Base-by-base conservation (phyloP, 2,329 filamentous ascomycete genomes). In the Hypoxylon sp. region DNA sequence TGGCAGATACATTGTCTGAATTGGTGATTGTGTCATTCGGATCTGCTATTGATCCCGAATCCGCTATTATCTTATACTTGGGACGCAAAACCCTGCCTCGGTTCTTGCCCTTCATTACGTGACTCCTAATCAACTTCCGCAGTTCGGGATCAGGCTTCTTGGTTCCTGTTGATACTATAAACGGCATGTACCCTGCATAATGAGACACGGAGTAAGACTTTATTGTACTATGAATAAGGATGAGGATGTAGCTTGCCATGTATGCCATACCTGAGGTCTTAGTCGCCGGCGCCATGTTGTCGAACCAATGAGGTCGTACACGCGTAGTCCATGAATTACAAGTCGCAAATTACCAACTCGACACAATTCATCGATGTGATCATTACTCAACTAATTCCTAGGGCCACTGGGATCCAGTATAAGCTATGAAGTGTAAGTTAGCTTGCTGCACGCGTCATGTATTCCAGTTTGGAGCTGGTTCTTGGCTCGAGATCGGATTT, bases 41-140 rank as follows among this genome's bases (percentile, higher is more conserved):
- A 5, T 28, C 48, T 9, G 14, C 21, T 23, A n/a, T 30, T 1
- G 19, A 11, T 6, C 28, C 45, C 28, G 49, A 43, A 3, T 41
- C 36, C n/a, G 13, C 25, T 9, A 13, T 5, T 23, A 50, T 60
- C 5, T 62, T 56, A 13, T 41, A 30, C 34, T 17, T 43, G 36
- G 49, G 49, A 17, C 55, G 36, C 45, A 63, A 30, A 30, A 25
- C 58, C 55, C 74, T 79, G 9, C 77, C 78, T 32, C 72, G 72
- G 59, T 82, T 82, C 68, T 81, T 82, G 4, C 81, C 81, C 14
- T 77, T 74, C 82, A 83, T 83, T 1, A 82, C 81, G 76, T 80
- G 78, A 63, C 78, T 79, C 50, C 79, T 75, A 68, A 81, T 81
- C 41, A 80, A 63, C 69, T 78, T 80, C 50, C 79, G 77, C 25